Evolutionary conservation across 73 alveolate genomes (phyloP), one percentile per base, ranked within the genome.

Genomic region (Paramecium octaurelia): DNA sequence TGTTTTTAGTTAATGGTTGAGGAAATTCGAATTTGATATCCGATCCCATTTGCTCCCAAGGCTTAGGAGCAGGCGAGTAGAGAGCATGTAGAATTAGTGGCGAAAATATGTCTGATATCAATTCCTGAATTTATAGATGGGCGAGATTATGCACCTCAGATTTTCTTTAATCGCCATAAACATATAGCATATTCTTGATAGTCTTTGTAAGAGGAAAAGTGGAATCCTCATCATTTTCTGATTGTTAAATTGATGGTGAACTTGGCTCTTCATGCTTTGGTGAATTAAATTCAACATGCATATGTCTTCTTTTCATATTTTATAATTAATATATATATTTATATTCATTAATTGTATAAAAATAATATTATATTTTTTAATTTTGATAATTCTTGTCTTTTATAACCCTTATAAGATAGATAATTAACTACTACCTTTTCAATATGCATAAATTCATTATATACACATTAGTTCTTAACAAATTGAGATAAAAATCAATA

Each of bases 141-240:
- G 91, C 73, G 6, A 80, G 46, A 80, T 80, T 24, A 44, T 80
- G 35, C 24, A 80, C 69, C 35, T 43, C 91, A 20, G 91, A 80
- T 11, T 44, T 44, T 46, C 27, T 80, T 80, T 80, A 12, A 80
- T 80, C 91, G 0, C 91, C 91, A 80, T 80, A 80, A 29, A 80
- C 91, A 80, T 80, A 80, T 8, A 80, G 91, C 73, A 80, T 31
- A 46, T 80, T 80, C 48, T 80, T 21, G 0, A 80, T 80, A 20
- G 91, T 80, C 23, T 34, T 38, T 10, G 91, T 24, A 3, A 80
- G 36, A 24, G 42, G 91, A 80, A 80, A 80, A n/a, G 29, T 23
- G 10, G 42, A 11, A 34, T 80, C 91, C 10, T 43, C 86, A 6
- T 24, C 83, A 8, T 23, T 34, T 29, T 29, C 23, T 10, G 83